Conservation (phyloP, 2,329 filamentous ascomycete species). For the Botryotinia globosa region DNA sequence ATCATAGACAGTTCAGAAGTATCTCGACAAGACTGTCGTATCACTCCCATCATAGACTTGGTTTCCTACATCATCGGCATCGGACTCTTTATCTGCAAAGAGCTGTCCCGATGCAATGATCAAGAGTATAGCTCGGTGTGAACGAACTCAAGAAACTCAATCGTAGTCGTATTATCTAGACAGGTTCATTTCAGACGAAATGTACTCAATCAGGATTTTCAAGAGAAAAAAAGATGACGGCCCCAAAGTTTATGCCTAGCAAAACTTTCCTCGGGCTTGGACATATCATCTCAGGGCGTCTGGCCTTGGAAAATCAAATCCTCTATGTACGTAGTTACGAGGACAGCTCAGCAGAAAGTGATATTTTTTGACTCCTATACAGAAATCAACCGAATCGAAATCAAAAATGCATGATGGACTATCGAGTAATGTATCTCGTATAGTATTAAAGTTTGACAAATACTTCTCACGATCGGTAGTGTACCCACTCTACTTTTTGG, state of each 20-base stretch:
- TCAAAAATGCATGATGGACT: not conserved
- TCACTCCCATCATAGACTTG: not conserved
- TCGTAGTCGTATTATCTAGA: not conserved
- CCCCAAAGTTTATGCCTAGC: not conserved
- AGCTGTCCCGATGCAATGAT: not conserved
- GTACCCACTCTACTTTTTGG: not conserved
- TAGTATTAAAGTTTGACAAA: not conserved
- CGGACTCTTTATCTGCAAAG: not conserved
- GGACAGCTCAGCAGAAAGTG: not conserved
- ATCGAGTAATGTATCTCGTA: not conserved
- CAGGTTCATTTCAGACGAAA: not conserved
- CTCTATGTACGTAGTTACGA: not conserved
- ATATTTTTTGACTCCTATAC: not conserved
- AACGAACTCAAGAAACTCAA: not conserved
- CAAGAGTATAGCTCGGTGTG: not conserved
- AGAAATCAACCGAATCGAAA: not conserved
- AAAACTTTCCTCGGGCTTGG: not conserved
- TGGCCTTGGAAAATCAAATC: not conserved
- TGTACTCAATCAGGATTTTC: not conserved
- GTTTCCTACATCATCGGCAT: not conserved
- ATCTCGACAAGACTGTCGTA: not conserved
- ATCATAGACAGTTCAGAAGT: not conserved
- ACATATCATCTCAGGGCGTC: not conserved
- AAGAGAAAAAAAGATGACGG: not conserved
- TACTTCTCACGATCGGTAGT: not conserved